Conservation (phyloP, 148 eudicot species). For the Amaranthus cruentus region DNA sequence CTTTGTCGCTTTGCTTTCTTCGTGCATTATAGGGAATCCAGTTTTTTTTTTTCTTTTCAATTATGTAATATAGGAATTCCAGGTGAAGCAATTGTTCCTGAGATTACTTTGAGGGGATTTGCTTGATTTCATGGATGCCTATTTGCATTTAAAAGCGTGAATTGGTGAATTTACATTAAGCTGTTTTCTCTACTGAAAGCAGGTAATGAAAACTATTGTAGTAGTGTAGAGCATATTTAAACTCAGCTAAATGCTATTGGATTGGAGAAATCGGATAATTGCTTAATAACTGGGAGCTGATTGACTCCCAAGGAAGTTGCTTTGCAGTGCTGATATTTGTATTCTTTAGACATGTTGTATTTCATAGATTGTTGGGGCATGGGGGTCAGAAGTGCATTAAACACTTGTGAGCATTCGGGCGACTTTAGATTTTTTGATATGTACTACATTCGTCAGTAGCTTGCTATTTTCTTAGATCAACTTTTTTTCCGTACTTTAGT, state of each 20-base stretch:
- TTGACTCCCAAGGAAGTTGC: conserved; percentile 2
- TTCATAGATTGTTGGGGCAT: neutral
- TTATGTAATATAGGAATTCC: neutral
- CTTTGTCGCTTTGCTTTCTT: neutral
- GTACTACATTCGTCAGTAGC: neutral
- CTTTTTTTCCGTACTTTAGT: neutral
- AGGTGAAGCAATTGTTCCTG: neutral
- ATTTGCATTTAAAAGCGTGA: neutral
- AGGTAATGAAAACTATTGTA: neutral
- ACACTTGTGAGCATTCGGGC: neutral
- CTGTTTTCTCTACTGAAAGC: neutral
- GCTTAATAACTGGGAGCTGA: neutral
- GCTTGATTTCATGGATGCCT: conserved; percentile 9
- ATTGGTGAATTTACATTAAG: conserved; percentile 2
- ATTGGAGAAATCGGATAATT: conserved; percentile 1
- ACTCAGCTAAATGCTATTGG: neutral
- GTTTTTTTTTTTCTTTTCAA: neutral
- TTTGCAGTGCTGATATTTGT: neutral
- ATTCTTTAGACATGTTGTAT: neutral
- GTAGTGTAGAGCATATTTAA: neutral
- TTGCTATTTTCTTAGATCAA: neutral
- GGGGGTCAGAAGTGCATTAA: conserved; percentile 1
- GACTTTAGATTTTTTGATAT: neutral
- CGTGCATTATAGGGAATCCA: neutral
- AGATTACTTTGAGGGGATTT: neutral